These are phyloP conservation scores for Calocybe indica DNA, from an alignment of 768 basidiomycete genomes.

Conservation along the genomic window DNA sequence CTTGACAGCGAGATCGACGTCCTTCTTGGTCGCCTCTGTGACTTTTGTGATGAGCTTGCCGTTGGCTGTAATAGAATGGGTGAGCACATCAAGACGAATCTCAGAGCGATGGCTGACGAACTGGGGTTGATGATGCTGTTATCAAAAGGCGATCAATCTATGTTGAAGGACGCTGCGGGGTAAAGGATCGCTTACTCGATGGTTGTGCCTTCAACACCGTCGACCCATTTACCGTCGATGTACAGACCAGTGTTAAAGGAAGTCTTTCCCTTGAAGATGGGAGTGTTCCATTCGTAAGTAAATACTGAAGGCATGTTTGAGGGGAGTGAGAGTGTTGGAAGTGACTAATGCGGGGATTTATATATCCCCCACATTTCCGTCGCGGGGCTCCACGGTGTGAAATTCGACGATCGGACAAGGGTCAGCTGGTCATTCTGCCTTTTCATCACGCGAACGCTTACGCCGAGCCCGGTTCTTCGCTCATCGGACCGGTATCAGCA, in stretches of 20 bases:
- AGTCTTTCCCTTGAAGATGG: slow-evolving; percentile 51
- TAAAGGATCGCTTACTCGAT: slow-evolving; percentile 47
- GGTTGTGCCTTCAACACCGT: slow-evolving; percentile 43
- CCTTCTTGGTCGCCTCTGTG: slow-evolving; percentile 55
- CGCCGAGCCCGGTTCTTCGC: too few species aligned
- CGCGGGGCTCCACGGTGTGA: too few species aligned
- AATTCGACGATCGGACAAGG: too few species aligned
- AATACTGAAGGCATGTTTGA: slow-evolving; percentile 27
- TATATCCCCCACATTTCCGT: too few species aligned
- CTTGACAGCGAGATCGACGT: slow-evolving; percentile 70
- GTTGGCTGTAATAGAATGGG: slow-evolving; percentile 33
- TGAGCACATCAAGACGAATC: slow-evolving; percentile 4
- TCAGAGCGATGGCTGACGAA: slow-evolving; percentile 12
- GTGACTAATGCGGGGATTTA: too few species aligned
- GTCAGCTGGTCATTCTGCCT: too few species aligned
- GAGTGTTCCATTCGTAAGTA: slow-evolving; percentile 46
- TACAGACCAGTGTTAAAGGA: slow-evolving; percentile 63
- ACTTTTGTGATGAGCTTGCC: slow-evolving; percentile 56
- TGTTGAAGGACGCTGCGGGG: too few species aligned
- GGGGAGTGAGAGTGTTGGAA: not conserved
- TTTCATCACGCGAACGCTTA: too few species aligned
- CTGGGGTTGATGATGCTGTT: slow-evolving; percentile 52
- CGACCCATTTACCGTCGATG: slow-evolving; percentile 65
- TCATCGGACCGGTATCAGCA: too few species aligned
- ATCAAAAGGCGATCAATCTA: not conserved